phyloP scores from a whole-genome alignment of 2,329 filamentous ascomycete genomes.

The Xylariaceae sp. region DNA sequence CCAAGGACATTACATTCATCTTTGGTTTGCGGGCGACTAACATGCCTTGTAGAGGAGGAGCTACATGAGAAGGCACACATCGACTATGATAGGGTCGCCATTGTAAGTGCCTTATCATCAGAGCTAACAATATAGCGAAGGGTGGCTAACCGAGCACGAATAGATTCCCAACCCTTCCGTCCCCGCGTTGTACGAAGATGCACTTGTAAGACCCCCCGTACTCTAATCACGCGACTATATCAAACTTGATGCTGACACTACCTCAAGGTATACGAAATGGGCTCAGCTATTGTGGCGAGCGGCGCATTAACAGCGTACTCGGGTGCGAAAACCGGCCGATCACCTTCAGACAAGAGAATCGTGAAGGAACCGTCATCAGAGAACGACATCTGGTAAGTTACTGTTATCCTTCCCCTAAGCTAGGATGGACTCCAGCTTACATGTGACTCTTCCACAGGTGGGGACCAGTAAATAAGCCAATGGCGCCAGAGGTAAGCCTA shows the following conservation, averaged over 20 bases:
- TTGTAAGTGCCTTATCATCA: constrained; percentile 66
- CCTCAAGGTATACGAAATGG: constrained; percentile 78
- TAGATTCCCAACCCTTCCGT: constrained; percentile 91
- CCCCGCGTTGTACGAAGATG: constrained; percentile 97
- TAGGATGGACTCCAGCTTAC: constrained; percentile 37
- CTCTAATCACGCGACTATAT: constrained; percentile 22
- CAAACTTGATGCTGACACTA: constrained; percentile 28
- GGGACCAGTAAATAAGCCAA: constrained; percentile 99
- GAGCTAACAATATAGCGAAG: constrained; percentile 5
- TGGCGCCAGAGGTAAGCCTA: constrained; percentile 89
- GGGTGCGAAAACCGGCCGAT: constrained; percentile 96
- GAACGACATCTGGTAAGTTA: constrained; percentile 79
- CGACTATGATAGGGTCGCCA: constrained; percentile 97
- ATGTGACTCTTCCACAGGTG: constrained; percentile 57
- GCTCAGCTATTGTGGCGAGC: constrained; percentile 94
- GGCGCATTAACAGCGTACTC: constrained; percentile 97
- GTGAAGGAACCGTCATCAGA: constrained; percentile 90
- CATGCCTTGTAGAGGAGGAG: constrained; percentile 71
- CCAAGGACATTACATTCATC: constrained; percentile 1
- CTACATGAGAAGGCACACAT: constrained; percentile 98
- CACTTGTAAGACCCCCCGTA: constrained; percentile 64
- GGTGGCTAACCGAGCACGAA: constrained; percentile 29
- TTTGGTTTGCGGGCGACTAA: constrained; percentile 23
- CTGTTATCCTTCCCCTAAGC: background rate
- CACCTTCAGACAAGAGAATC: constrained; percentile 95